Evolutionary conservation across 2,329 filamentous ascomycete species (phyloP).

Genomic region (Fusarium gaditjirri): DNA sequence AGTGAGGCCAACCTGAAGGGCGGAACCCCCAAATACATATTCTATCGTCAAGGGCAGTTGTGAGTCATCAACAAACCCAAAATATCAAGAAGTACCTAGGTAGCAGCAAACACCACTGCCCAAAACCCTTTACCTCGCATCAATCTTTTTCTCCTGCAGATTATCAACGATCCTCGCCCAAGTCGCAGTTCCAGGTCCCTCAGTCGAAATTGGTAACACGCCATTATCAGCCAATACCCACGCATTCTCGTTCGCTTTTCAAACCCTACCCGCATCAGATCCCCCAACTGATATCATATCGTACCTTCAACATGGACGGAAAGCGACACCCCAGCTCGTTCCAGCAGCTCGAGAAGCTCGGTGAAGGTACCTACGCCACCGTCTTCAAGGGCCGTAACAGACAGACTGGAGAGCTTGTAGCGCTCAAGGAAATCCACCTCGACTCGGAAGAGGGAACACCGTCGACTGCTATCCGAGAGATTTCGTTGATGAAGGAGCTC

Average conservation of each 20-base stretch:
- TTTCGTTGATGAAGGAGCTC: slow-evolving; percentile 98
- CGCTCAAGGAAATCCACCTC: slow-evolving; percentile 97
- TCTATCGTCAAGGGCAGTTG: background rate
- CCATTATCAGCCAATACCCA: slow-evolving; percentile 19
- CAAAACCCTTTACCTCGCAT: background rate
- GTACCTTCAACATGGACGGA: slow-evolving; percentile 77
- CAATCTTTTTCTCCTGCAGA: background rate
- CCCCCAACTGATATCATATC: background rate
- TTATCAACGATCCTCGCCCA: background rate
- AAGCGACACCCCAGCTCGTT: slow-evolving; percentile 95
- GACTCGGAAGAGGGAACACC: slow-evolving; percentile 98
- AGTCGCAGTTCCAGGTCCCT: background rate
- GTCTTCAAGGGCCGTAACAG: slow-evolving; percentile 99
- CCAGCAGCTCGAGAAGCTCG: slow-evolving; percentile 98
- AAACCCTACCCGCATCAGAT: slow-evolving; percentile 5
- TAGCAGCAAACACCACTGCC: slow-evolving; percentile 6
- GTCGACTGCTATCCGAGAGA: slow-evolving; percentile 96
- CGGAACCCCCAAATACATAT: background rate
- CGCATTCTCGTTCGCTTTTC: slow-evolving; percentile 4
- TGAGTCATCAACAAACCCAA: slow-evolving; percentile 16
- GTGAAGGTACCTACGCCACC: slow-evolving; percentile 98
- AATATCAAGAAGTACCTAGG: background rate
- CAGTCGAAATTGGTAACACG: slow-evolving; percentile 24
- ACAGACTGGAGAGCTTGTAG: slow-evolving; percentile 95
- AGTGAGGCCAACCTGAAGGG: slow-evolving; percentile 24